Percentiles rank a stretch among this genome's conserved stretches.
Conservation (phyloP, 2,329 filamentous ascomycete species). For the Aspergillus fumigatiaffinis region DNA sequence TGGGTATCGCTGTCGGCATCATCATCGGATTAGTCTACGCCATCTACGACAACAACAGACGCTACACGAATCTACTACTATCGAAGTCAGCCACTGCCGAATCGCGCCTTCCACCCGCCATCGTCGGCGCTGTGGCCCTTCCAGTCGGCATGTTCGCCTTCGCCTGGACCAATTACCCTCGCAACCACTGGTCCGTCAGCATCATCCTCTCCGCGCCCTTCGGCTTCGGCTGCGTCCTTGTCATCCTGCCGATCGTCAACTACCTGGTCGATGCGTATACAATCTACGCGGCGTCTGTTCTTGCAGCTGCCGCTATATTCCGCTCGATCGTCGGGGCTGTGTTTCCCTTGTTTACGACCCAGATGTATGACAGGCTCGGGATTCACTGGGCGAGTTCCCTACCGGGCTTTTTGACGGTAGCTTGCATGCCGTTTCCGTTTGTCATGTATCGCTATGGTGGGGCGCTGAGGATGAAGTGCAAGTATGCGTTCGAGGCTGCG, state of each 20-base stretch:
- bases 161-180: conserved; percentile 12
- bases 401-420: too few species aligned
- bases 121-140: conserved; percentile 1
- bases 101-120: neutral
- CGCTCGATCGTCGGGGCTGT: too few species aligned
- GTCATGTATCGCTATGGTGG: too few species aligned
- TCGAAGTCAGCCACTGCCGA: neutral
- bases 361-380: too few species aligned
- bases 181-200: conserved; percentile 6
- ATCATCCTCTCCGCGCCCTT: neutral
- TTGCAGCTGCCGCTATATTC: too few species aligned
- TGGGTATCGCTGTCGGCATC: conserved; percentile 43
- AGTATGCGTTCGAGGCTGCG: too few species aligned
- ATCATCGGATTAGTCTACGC: conserved; percentile 5
- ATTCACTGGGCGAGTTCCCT: too few species aligned
- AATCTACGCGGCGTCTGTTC: too few species aligned
- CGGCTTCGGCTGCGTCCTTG: neutral
- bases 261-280: too few species aligned
- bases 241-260: neutral
- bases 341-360: too few species aligned
- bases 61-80: neutral
- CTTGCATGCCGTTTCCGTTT: too few species aligned
- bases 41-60: neutral
- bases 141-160: conserved; percentile 9
- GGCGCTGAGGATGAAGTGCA: too few species aligned